Evolutionary conservation across 192 early-diverging fungal species (phyloP).

Genomic region (Phlyctochytrium arcticum): DNA sequence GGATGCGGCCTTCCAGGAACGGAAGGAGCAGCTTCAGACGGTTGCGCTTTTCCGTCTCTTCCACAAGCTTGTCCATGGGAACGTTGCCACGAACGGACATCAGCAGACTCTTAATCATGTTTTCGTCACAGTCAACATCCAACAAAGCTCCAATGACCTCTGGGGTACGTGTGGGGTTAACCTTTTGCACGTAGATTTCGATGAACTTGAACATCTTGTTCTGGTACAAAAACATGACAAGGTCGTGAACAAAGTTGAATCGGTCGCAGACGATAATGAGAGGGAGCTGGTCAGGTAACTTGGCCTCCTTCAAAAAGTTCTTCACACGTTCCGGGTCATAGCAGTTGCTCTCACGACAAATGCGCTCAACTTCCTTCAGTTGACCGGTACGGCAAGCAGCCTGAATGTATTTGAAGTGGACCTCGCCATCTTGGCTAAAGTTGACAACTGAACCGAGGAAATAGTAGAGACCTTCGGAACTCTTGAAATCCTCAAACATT

Average conservation of each 20-base stretch:
- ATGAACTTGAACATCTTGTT: slow-evolving; percentile 93
- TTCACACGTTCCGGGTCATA: slow-evolving; percentile 99
- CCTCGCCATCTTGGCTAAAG: slow-evolving; percentile 87
- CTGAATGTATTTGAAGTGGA: slow-evolving; percentile 99
- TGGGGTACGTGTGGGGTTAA: slow-evolving; percentile 91
- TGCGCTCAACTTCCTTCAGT: slow-evolving; percentile 94
- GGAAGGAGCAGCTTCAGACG: slow-evolving; percentile 91
- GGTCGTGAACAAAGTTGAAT: slow-evolving; percentile 94
- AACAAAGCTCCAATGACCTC: slow-evolving; percentile 94
- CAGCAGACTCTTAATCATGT: slow-evolving; percentile 84
- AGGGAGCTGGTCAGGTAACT: slow-evolving; percentile 92
- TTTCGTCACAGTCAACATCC: slow-evolving; percentile 98
- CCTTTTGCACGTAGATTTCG: slow-evolving; percentile 99
- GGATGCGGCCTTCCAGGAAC: slow-evolving; percentile 87
- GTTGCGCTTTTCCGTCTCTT: slow-evolving; percentile 94
- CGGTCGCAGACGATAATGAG: slow-evolving; percentile 99
- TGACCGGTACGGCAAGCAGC: slow-evolving; percentile 89
- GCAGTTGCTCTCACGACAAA: slow-evolving; percentile 92
- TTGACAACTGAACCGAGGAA: slow-evolving; percentile 96
- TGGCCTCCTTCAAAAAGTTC: slow-evolving; percentile 97
- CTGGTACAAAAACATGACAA: slow-evolving; percentile 94
- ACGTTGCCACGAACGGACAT: slow-evolving; percentile 77
- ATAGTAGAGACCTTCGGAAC: slow-evolving; percentile 93
- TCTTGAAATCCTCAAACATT: slow-evolving; percentile 88
- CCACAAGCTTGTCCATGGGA: slow-evolving; percentile 81